These are phyloP conservation scores for Kondoa subrosea DNA, from an alignment of 768 basidiomycete genomes.

Conservation along the genomic window DNA sequence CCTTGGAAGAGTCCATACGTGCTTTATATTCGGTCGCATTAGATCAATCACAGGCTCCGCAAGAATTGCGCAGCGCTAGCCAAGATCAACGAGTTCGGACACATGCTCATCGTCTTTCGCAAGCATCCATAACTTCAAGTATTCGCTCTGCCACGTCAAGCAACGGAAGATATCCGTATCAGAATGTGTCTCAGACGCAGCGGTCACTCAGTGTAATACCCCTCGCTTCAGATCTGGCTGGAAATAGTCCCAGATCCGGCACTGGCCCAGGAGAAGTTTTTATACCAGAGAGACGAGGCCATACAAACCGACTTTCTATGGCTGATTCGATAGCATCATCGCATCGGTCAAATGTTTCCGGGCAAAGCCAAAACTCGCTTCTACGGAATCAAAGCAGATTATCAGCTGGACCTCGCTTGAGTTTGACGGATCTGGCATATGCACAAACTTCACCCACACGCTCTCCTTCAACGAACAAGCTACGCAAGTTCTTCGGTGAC, in stretches of 20 bases:
- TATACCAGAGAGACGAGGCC: neutral
- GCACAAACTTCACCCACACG: neutral
- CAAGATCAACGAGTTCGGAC: neutral
- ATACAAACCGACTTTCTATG: neutral
- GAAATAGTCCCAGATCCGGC: neutral
- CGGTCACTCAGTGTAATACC: neutral
- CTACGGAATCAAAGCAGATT: neutral
- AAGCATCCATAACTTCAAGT: neutral
- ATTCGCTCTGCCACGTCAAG: neutral
- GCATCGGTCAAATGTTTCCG: neutral
- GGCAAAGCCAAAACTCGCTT: neutral
- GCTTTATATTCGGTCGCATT: neutral
- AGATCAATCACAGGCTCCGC: neutral
- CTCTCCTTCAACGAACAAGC: slow-evolving; percentile 8
- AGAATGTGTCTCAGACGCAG: neutral
- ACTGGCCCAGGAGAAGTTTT: neutral
- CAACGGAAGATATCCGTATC: neutral
- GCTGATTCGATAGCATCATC: neutral
- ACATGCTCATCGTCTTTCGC: neutral
- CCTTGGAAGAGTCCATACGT: neutral
- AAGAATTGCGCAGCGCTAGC: neutral
- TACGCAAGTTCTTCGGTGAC: neutral
- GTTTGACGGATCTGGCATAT: neutral
- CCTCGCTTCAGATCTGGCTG: neutral
- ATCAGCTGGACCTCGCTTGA: neutral